Conservation (phyloP, 148 eudicot genomes). For the Heliosperma pusillum region DNA sequence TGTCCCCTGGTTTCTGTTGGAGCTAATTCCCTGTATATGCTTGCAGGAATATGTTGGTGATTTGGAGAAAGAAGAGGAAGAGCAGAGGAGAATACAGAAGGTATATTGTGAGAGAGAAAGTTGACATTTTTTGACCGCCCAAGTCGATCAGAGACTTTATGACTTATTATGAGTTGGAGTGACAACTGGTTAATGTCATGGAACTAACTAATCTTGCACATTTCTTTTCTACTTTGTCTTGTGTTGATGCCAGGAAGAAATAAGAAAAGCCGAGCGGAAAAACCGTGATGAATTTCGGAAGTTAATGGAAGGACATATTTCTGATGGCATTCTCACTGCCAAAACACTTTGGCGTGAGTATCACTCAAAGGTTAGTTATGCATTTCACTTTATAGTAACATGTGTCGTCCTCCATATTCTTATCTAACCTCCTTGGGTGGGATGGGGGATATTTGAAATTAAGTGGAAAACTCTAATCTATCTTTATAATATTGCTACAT, state of each 20-base stretch:
- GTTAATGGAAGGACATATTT: conserved; percentile 82
- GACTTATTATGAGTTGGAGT: background rate
- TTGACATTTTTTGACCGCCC: background rate
- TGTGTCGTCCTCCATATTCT: background rate
- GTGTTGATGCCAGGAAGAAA: conserved; percentile 59
- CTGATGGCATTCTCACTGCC: conserved; percentile 60
- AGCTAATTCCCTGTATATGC: conserved; percentile 18
- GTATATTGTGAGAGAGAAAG: conserved; percentile 27
- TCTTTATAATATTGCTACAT: background rate
- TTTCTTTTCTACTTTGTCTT: conserved; percentile 3
- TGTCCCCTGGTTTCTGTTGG: background rate
- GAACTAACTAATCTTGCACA: background rate
- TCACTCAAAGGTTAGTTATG: conserved; percentile 59
- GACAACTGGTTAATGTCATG: background rate
- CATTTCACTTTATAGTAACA: conserved; percentile 4
- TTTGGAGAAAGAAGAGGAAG: conserved; percentile 94
- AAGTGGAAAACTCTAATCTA: background rate
- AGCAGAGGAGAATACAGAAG: conserved; percentile 76
- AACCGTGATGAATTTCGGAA: conserved; percentile 97
- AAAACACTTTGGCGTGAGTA: conserved; percentile 84
- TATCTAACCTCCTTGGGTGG: background rate
- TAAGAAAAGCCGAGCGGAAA: conserved; percentile 80
- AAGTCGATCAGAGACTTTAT: background rate
- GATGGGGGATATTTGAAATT: background rate
- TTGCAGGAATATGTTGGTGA: conserved; percentile 84